These are phyloP conservation scores for Magnolia officinalis DNA, from an alignment of 164 flowering plant species.

Conservation along the genomic window DNA sequence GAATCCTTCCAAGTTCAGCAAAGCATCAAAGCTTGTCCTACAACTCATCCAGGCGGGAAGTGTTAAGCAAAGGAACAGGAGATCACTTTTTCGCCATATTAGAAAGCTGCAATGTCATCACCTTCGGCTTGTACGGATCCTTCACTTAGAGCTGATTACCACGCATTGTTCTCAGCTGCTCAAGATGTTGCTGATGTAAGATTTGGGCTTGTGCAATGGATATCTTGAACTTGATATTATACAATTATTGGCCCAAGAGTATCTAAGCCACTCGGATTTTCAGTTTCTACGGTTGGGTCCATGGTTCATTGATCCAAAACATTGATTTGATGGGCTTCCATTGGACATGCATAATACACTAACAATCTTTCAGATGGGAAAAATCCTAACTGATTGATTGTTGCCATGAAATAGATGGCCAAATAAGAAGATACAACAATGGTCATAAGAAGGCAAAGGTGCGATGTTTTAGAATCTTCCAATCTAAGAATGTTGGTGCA, in stretches of 20 bases:
- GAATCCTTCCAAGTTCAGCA: conserved; percentile 63
- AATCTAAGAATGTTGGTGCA: too few species aligned
- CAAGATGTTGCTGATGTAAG: conserved; percentile 67
- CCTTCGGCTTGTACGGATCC: conserved; percentile 61
- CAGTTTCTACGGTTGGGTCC: neutral
- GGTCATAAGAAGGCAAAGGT: too few species aligned
- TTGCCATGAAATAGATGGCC: too few species aligned
- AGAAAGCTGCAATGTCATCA: conserved; percentile 85
- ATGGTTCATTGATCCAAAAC: neutral
- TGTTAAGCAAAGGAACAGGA: conserved; percentile 62
- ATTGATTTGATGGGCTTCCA: neutral
- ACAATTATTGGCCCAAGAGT: neutral
- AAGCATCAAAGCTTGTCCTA: conserved; percentile 94
- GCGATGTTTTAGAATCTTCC: too few species aligned
- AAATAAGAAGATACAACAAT: too few species aligned
- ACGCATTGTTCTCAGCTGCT: conserved; percentile 72
- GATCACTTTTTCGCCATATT: conserved; percentile 72
- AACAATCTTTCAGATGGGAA: too few species aligned
- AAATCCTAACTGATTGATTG: too few species aligned
- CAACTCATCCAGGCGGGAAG: conserved; percentile 89
- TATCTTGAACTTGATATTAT: neutral
- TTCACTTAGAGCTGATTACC: conserved; percentile 73
- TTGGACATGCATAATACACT: neutral
- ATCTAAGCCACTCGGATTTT: neutral
- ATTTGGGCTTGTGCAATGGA: neutral